Evolutionary conservation across 2,329 filamentous ascomycete genomes (phyloP).

Genomic region (Aspergillus latus): DNA sequence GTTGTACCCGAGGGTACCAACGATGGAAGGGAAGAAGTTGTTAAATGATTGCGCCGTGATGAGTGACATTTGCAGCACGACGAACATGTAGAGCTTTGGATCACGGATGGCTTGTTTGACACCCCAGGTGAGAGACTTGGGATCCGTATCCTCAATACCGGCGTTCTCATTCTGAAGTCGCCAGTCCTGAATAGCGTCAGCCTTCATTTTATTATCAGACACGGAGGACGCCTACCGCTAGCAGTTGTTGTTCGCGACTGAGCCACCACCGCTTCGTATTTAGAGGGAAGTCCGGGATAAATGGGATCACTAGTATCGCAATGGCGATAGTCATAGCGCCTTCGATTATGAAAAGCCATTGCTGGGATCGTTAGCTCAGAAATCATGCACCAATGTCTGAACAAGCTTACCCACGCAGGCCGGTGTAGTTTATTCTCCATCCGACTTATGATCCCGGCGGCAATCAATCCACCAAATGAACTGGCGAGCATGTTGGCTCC

Average conservation of each 20-base stretch:
- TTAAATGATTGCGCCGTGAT: constrained; percentile 6
- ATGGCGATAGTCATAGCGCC: constrained; percentile 5
- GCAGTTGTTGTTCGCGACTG: not conserved
- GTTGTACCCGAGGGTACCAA: not conserved
- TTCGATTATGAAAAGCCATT: constrained; percentile 8
- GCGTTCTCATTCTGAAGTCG: constrained; percentile 6
- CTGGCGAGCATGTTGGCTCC: constrained; percentile 3
- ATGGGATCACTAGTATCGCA: not conserved
- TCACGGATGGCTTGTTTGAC: constrained; percentile 4
- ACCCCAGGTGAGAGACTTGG: constrained; percentile 4
- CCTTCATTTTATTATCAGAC: not conserved
- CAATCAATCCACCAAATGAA: constrained; percentile 4
- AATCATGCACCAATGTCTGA: not conserved
- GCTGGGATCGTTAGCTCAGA: not conserved
- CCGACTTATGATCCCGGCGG: constrained; percentile 3
- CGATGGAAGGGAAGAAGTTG: constrained; percentile 6
- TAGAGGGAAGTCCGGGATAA: constrained; percentile 4
- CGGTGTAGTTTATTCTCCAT: constrained; percentile 1
- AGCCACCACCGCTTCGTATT: constrained; percentile 1
- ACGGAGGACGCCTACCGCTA: not conserved
- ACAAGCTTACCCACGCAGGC: constrained; percentile 1
- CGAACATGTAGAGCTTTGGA: constrained; percentile 7
- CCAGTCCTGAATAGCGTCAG: not conserved
- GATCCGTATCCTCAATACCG: not conserved
- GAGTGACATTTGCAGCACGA: constrained; percentile 4